A percentile compares a stretch with the other conserved stretches of the same genome.
Conservation (phyloP, 176 grass and related monocot genomes). For the Cocos nucifera region DNA sequence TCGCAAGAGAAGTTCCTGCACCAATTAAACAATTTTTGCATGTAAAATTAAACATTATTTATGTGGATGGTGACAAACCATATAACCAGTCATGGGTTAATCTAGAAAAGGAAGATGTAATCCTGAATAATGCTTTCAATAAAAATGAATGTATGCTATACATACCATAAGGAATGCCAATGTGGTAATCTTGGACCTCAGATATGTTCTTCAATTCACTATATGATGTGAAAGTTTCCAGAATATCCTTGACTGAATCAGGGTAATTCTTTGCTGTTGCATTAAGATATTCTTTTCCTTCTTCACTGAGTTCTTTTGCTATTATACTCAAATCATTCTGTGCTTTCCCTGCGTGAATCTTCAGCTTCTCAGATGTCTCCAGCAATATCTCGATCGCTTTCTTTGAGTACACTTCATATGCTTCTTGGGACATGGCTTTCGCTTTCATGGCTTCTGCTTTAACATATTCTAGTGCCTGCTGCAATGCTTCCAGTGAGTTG, state of each 20-base stretch:
- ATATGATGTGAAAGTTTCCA: constrained; percentile 32
- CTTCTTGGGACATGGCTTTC: constrained; percentile 31
- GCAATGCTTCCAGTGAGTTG: constrained; percentile 57
- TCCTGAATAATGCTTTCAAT: not conserved
- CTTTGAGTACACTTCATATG: constrained; percentile 67
- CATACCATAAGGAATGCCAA: constrained; percentile 85
- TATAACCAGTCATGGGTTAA: too few species aligned
- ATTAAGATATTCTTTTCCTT: constrained; percentile 74
- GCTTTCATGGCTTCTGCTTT: constrained; percentile 55
- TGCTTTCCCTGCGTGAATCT: constrained; percentile 74
- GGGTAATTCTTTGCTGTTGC: constrained; percentile 66
- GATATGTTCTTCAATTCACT: constrained; percentile 42
- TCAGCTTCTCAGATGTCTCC: constrained; percentile 56
- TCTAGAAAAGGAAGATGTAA: too few species aligned
- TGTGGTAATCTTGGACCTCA: constrained; percentile 68
- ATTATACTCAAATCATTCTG: constrained; percentile 59
- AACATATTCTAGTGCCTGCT: constrained; percentile 50
- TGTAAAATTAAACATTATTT: too few species aligned
- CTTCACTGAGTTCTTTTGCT: constrained; percentile 47
- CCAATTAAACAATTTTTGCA: not conserved
- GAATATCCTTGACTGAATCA: constrained; percentile 63
- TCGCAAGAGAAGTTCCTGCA: constrained; percentile 67
- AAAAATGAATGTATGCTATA: not conserved
- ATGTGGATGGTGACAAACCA: too few species aligned
- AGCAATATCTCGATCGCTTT: constrained; percentile 49